Conservation (phyloP, 1,284 basidiomycete species). For the Mycena citricolor region DNA sequence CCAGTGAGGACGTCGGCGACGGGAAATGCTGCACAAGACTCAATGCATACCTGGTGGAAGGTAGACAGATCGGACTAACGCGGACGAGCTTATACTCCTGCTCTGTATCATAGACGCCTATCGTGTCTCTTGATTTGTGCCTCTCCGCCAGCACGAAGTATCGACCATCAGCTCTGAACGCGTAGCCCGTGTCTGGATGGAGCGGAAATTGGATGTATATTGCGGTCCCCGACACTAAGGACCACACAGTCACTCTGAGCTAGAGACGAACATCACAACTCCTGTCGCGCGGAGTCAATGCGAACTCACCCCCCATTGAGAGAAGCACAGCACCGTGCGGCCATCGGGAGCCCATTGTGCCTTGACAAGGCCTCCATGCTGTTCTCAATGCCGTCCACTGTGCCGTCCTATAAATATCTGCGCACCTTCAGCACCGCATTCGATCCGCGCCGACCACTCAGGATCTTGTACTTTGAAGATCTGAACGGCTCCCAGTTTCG, state of each 20-base stretch:
- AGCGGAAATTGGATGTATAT: conserved; percentile 80
- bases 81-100: conserved; percentile 72
- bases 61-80: conserved; percentile 47
- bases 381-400: too few species aligned
- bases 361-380: conserved; percentile 63
- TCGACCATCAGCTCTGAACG: conserved; percentile 75
- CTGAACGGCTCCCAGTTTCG: conserved; percentile 63
- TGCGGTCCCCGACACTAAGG: conserved; percentile 64
- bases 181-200: conserved; percentile 75
- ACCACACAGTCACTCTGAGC: conserved; percentile 82
- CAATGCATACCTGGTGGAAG: conserved; percentile 1
- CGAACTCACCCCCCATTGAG: conserved; percentile 81
- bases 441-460: conserved; percentile 68
- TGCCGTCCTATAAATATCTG: conserved; percentile 6
- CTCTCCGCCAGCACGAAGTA: conserved; percentile 83
- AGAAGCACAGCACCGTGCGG: conserved; percentile 79
- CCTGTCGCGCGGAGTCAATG: conserved; percentile 2
- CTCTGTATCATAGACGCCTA: conserved; percentile 78
- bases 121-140: conserved; percentile 81
- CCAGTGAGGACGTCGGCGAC: conserved; percentile 71
- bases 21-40: conserved; percentile 64
- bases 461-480: conserved; percentile 75
- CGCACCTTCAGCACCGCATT: conserved; percentile 74
- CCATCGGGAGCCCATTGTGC: conserved; percentile 87
- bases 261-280: conserved; percentile 30